A percentile compares a stretch with the other conserved stretches of the same genome.
These are phyloP conservation scores for Pythium insidiosum DNA, from an alignment of 352 stramenopile genomes.

Conservation along the genomic window DNA sequence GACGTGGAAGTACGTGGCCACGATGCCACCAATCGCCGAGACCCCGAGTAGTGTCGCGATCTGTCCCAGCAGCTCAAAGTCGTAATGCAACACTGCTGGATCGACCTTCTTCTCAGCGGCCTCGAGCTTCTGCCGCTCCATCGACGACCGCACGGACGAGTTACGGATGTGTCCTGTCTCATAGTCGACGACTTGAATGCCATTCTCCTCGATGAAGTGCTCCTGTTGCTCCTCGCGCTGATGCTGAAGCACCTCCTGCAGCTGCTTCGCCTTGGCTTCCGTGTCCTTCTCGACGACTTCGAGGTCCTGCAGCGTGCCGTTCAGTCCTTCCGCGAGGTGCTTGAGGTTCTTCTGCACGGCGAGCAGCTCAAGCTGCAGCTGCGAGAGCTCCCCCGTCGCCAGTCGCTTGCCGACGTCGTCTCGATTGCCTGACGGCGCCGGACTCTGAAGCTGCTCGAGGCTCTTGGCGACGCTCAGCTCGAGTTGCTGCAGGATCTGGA, in stretches of 20 bases:
- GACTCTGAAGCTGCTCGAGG: slow-evolving; percentile 32
- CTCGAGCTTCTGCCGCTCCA: slow-evolving; percentile 69
- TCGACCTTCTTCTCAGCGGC: slow-evolving; percentile 75
- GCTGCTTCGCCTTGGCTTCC: slow-evolving; percentile 68
- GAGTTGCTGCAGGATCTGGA: slow-evolving; percentile 65
- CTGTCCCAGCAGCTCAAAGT: slow-evolving; percentile 80
- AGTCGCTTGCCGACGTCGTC: slow-evolving; percentile 9
- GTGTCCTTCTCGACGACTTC: slow-evolving; percentile 80
- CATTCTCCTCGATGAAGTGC: slow-evolving; percentile 73
- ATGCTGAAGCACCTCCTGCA: slow-evolving; percentile 64
- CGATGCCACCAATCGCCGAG: slow-evolving; percentile 85
- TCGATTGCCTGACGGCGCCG: slow-evolving; percentile 14
- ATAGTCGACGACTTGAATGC: slow-evolving; percentile 76
- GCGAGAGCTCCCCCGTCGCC: slow-evolving; percentile 9
- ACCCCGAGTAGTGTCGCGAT: slow-evolving; percentile 75
- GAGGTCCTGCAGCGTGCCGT: slow-evolving; percentile 68
- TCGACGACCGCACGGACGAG: slow-evolving; percentile 47
- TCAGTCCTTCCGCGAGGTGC: slow-evolving; percentile 56
- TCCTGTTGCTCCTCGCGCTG: slow-evolving; percentile 74
- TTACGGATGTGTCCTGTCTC: slow-evolving; percentile 77
- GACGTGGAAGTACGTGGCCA: slow-evolving; percentile 82
- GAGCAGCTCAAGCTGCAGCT: slow-evolving; percentile 33
- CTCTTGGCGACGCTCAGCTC: slow-evolving; percentile 62
- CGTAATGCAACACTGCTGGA: slow-evolving; percentile 79
- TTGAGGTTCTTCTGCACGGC: slow-evolving; percentile 52